Conservation (phyloP, 768 basidiomycete species). For the Termitomyces eurrhizus region DNA sequence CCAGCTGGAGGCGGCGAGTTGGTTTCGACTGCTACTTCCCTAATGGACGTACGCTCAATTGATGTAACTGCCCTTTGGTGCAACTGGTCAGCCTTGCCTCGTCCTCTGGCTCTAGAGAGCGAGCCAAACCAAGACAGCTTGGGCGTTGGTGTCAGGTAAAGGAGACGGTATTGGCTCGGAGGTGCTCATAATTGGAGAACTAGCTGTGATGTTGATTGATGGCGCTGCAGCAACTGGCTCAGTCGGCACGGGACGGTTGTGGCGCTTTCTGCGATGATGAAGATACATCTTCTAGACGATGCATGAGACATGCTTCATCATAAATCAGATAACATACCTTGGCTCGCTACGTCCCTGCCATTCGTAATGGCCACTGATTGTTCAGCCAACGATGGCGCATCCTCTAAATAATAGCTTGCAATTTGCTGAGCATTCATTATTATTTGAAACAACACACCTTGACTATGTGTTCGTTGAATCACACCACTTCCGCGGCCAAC, state of each 20-base stretch:
- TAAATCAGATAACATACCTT: background rate
- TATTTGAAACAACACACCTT: background rate
- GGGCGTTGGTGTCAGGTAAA: background rate
- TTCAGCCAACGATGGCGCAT: background rate
- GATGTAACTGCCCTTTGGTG: background rate
- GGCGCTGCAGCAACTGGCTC: background rate
- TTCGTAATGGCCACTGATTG: too few relatives aligned
- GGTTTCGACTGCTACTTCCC: background rate
- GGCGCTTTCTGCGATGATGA: background rate
- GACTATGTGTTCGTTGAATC: background rate
- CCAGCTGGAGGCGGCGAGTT: background rate
- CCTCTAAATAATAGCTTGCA: background rate
- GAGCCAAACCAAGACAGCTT: background rate
- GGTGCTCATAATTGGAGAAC: background rate
- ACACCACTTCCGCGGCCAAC: background rate
- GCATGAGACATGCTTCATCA: background rate
- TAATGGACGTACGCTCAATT: background rate
- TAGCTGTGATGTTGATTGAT: background rate
- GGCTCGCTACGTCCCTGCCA: background rate
- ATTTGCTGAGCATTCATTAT: background rate
- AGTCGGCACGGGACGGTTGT: background rate
- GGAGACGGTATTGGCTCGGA: background rate
- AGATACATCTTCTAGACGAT: background rate
- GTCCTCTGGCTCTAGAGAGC: background rate
- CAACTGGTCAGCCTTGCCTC: background rate